A percentile compares a stretch with the other conserved stretches of the same genome.
These are phyloP conservation scores for Spinacia oleracea DNA, from an alignment of 179 eudicot genomes.

Conservation along the genomic window DNA sequence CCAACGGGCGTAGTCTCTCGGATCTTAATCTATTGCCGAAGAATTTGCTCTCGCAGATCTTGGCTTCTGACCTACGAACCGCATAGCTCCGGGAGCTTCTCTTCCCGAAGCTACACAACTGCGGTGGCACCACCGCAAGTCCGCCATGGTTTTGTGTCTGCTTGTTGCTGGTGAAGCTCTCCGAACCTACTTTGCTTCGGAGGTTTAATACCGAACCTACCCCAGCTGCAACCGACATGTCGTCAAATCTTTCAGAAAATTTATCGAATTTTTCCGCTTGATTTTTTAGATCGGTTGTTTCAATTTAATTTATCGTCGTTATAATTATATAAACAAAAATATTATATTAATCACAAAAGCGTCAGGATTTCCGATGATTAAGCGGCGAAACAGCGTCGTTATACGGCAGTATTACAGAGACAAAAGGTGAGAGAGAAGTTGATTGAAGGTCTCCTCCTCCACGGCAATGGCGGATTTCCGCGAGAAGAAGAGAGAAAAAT, in stretches of 20 bases:
- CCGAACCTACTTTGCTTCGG: slow-evolving; percentile 22
- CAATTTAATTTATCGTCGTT: neutral
- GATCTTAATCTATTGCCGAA: slow-evolving; percentile 31
- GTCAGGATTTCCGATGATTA: neutral
- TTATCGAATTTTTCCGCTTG: neutral
- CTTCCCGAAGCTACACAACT: slow-evolving; percentile 40
- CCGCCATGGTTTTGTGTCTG: slow-evolving; percentile 18
- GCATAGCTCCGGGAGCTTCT: slow-evolving; percentile 41
- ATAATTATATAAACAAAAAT: too few relatives aligned
- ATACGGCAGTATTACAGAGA: neutral
- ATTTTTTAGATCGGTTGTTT: neutral
- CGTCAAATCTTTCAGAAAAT: neutral
- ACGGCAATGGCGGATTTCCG: slow-evolving; percentile 15
- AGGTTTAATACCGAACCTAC: slow-evolving; percentile 44
- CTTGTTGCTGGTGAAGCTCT: neutral
- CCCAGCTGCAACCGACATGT: slow-evolving; percentile 37
- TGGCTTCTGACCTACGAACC: slow-evolving; percentile 33
- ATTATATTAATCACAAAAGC: too few relatives aligned
- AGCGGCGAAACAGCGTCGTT: neutral
- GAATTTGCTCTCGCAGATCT: slow-evolving; percentile 34
- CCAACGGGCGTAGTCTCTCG: slow-evolving; percentile 19
- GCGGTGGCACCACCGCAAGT: slow-evolving; percentile 27
- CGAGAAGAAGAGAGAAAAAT: slow-evolving; percentile 16
- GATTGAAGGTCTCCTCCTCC: neutral
- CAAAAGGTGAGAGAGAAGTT: neutral